phyloP scores from a whole-genome alignment of 1,284 basidiomycete genomes.

The Cutaneotrichosporon cavernicola region DNA sequence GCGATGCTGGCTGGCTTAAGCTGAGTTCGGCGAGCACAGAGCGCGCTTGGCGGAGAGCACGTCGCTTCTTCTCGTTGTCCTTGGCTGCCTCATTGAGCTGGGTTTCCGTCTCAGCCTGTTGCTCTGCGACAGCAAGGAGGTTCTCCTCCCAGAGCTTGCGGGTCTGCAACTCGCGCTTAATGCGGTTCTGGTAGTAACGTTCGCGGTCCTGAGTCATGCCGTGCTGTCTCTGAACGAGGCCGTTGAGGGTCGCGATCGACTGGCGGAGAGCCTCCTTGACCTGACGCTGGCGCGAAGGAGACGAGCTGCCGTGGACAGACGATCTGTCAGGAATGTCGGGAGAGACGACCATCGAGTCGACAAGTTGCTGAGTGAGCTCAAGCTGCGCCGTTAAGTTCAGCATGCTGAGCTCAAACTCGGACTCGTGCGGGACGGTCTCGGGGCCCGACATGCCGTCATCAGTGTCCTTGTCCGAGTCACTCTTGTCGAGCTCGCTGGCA shows the following conservation, averaged over 20 bases:
- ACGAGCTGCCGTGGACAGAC: constrained; percentile 38
- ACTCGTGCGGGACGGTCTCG: constrained; percentile 63
- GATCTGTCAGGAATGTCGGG: constrained; percentile 32
- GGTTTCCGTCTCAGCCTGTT: constrained; percentile 80
- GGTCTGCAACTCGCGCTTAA: constrained; percentile 69
- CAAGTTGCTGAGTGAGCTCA: constrained; percentile 70
- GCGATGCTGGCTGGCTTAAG: constrained; percentile 30
- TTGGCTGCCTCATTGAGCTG: constrained; percentile 61
- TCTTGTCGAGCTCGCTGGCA: constrained; percentile 21
- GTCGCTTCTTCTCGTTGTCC: constrained; percentile 55
- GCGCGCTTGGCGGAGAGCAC: constrained; percentile 67
- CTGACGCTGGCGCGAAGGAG: constrained; percentile 53
- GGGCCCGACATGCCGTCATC: constrained; percentile 7
- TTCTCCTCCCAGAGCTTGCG: constrained; percentile 90
- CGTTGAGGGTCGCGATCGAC: constrained; percentile 62
- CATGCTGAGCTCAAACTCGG: constrained; percentile 69
- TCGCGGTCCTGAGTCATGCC: constrained; percentile 78
- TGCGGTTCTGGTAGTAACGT: constrained; percentile 66
- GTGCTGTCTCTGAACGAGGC: constrained; percentile 67
- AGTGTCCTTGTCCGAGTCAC: constrained; percentile 7
- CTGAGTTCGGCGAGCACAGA: constrained; percentile 58
- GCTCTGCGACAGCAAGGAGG: constrained; percentile 76
- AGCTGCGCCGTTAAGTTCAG: constrained; percentile 75
- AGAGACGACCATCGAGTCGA: constrained; percentile 58
- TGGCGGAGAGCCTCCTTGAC: constrained; percentile 64